Evolutionary conservation across 148 eudicot genomes (phyloP).

Genomic region (Polygonum maritimum): DNA sequence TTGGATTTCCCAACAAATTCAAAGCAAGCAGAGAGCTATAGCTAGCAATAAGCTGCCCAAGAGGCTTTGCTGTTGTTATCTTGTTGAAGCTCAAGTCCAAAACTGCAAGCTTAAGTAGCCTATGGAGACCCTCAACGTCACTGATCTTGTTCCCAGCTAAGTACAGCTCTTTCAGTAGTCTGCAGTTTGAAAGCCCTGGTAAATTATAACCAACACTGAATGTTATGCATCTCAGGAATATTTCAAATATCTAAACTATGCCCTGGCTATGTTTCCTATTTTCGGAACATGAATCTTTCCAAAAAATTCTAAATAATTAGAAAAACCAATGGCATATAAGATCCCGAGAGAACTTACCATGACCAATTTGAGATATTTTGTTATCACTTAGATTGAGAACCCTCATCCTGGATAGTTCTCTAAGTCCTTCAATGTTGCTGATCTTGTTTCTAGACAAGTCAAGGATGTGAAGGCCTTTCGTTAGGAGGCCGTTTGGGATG

Average conservation of each 20-base stretch:
- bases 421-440: constrained; percentile 67
- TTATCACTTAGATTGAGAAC: constrained; percentile 83
- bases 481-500: constrained; percentile 67
- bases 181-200: constrained; percentile 73
- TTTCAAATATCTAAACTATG: neutral
- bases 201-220: neutral
- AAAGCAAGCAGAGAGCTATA: constrained; percentile 68
- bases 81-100: constrained; percentile 93
- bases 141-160: constrained; percentile 84
- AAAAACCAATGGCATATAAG: neutral
- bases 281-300: too few relatives aligned
- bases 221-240: neutral
- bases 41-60: constrained; percentile 87
- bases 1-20: constrained; percentile 72
- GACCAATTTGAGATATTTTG: constrained; percentile 72
- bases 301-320: too few relatives aligned
- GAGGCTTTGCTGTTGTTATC: constrained; percentile 69
- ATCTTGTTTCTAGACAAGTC: constrained; percentile 82
- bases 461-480: constrained; percentile 81
- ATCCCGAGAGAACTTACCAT: constrained; percentile 35
- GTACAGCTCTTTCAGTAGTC: constrained; percentile 77
- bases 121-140: constrained; percentile 82
- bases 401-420: constrained; percentile 70
- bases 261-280: too few relatives aligned
- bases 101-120: constrained; percentile 64